Evolutionary conservation across 176 grass and related monocot species (phyloP).

Genomic region (maize (Zea mays)): DNA sequence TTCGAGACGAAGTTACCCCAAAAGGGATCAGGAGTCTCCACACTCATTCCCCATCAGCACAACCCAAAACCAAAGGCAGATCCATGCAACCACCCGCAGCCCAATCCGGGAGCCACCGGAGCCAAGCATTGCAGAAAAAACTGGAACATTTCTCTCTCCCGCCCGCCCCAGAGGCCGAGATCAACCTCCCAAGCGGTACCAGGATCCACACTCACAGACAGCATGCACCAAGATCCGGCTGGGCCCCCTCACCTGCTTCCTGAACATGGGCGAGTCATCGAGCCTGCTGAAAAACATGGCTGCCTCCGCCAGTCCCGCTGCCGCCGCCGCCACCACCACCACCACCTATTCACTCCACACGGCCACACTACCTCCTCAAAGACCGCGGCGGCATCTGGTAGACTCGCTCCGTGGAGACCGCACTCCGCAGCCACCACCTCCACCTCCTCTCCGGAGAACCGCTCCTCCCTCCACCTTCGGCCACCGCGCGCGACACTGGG

Average conservation of each 20-base stretch:
- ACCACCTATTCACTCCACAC: constrained; percentile 33
- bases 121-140: constrained; percentile 39
- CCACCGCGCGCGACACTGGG: background rate
- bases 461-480: background rate
- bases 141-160: constrained; percentile 11
- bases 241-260: constrained; percentile 68
- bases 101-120: constrained; percentile 15
- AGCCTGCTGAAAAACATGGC: constrained; percentile 90
- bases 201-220: background rate
- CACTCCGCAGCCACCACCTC: background rate
- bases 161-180: constrained; percentile 2
- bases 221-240: constrained; percentile 40
- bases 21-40: background rate
- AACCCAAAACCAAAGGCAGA: constrained; percentile 13
- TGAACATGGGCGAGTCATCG: constrained; percentile 99
- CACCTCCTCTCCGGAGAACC: background rate
- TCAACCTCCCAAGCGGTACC: constrained; percentile 8
- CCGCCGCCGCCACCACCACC: too few relatives aligned
- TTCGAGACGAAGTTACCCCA: background rate
- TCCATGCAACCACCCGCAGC: constrained; percentile 13
- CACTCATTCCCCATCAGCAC: background rate
- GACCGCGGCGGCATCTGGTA: background rate
- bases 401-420: background rate
- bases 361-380: constrained; percentile 38
- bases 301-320: constrained; percentile 37